Percentiles rank a stretch among this genome's conserved stretches.
These are phyloP conservation scores for Aspergillus bridgeri DNA, from an alignment of 495 filamentous ascomycete genomes.

Conservation along the genomic window DNA sequence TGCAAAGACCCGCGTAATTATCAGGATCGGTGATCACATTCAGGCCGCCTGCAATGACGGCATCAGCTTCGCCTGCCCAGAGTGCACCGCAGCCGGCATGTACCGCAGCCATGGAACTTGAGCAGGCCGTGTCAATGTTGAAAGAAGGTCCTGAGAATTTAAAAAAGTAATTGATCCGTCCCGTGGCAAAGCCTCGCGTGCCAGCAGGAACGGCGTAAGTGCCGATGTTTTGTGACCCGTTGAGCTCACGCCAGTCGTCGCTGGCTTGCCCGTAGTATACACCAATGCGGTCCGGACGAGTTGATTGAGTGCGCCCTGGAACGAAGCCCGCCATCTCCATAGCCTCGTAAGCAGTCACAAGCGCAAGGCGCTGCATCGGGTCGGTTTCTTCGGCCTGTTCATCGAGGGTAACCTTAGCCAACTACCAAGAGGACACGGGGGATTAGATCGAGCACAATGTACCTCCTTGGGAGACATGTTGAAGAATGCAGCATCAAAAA, in stretches of 20 bases:
- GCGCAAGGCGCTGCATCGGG: slow-evolving; percentile 28
- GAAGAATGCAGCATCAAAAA: slow-evolving; percentile 36
- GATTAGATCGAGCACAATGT: slow-evolving; percentile 8
- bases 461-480: slow-evolving; percentile 32
- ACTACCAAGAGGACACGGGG: too few species aligned
- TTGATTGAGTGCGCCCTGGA: slow-evolving; percentile 21
- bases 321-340: slow-evolving; percentile 32
- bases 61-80: slow-evolving; percentile 64
- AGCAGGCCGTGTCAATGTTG: slow-evolving; percentile 77
- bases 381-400: slow-evolving; percentile 29
- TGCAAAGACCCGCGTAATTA: slow-evolving; percentile 49
- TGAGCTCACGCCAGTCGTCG: slow-evolving; percentile 32
- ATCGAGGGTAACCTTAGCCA: not conserved
- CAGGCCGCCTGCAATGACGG: slow-evolving; percentile 67
- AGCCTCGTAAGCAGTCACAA: slow-evolving; percentile 38
- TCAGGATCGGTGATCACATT: slow-evolving; percentile 65
- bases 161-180: slow-evolving; percentile 61
- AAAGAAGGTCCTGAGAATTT: slow-evolving; percentile 70
- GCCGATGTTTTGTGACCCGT: slow-evolving; percentile 23
- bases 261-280: slow-evolving; percentile 32
- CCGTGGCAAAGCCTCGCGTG: slow-evolving; percentile 26
- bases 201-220: slow-evolving; percentile 28
- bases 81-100: slow-evolving; percentile 63
- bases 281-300: slow-evolving; percentile 24
- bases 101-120: slow-evolving; percentile 48